Evolutionary conservation across 2,329 filamentous ascomycete genomes (phyloP), one percentile per base, ranked within the genome.

Genomic region (Colletotrichum simmondsii): DNA sequence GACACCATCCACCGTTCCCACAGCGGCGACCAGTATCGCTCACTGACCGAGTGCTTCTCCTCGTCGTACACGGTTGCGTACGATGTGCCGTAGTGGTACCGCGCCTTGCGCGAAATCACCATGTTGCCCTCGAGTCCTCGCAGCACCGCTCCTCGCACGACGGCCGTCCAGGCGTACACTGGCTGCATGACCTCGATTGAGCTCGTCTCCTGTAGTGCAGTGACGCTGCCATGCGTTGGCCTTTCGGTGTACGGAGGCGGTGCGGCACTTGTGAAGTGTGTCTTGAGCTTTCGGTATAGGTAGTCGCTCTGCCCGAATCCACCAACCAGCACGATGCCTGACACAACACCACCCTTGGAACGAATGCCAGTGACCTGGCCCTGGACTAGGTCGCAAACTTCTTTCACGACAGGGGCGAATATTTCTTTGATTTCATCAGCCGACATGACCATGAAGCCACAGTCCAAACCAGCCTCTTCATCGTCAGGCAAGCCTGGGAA

Each of bases 1-100:
- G 89, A 91, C 7, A 95, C 93, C 93, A 95, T 95, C 93, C 92
- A 95, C 61, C 93, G 83, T 83, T 95, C 93, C 93, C 93, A 95
- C 28, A 95, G 81, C 6, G 92, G 93, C 75, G 91, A 93, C 93
- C 93, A 95, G 79, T 95, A 95, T 63, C 93, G 85, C 80, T 95
- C 93, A 56, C 87, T 89, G 6, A 94, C 89, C 4, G 90, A 89
- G 80, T 96, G 94, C 79, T 92, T 93, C 61, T 89, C 87, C 78
- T 94, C 92, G 76, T 95, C 93, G 79, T 94, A 96, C 0, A 94
- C 92, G 0, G 93, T 95, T 0, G 94, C 93, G 81, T 95, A 95
- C 28, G 91, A 93, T 5, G 93, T 95, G 28, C 94, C 94, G 78
- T 96, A 95, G 79, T 94, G 91, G 88, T 92, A 93, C 75, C 93